phyloP scores from a whole-genome alignment of 257 asterid species.

The Apocynum venetum region DNA sequence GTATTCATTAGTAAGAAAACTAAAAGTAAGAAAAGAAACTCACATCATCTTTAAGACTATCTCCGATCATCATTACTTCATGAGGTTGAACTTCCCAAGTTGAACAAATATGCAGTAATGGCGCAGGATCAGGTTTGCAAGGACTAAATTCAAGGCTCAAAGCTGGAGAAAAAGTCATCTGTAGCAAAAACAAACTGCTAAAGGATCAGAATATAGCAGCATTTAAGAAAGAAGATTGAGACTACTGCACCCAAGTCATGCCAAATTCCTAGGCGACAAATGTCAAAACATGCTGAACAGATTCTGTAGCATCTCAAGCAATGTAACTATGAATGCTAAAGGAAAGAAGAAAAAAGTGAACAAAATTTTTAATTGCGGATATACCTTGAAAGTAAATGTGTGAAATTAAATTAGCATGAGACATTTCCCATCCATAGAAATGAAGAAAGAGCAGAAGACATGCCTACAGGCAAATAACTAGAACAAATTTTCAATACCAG shows the following conservation, averaged over 20 bases:
- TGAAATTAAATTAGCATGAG: not conserved
- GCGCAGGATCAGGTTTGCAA: constrained; percentile 92
- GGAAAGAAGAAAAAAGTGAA: not conserved
- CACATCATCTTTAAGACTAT: constrained; percentile 92
- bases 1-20: not conserved
- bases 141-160: constrained; percentile 88
- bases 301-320: not conserved
- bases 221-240: no score
- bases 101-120: constrained; percentile 76
- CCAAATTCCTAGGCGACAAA: no score
- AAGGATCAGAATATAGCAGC: no score
- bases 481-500: not conserved
- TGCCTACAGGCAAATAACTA: not conserved
- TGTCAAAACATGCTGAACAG: not conserved
- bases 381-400: not conserved
- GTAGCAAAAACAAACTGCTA: no score
- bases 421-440: not conserved
- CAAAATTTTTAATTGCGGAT: not conserved
- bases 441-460: not conserved
- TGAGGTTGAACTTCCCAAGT: constrained; percentile 64
- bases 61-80: constrained; percentile 97
- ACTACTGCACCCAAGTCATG: no score
- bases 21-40: constrained; percentile 20
- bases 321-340: not conserved
- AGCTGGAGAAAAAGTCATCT: constrained; percentile 87